Percentiles rank a stretch among this genome's conserved stretches.
phyloP scores from a whole-genome alignment of 805 yeast genomes.

The Vanderwaltozyma yarrowii region DNA sequence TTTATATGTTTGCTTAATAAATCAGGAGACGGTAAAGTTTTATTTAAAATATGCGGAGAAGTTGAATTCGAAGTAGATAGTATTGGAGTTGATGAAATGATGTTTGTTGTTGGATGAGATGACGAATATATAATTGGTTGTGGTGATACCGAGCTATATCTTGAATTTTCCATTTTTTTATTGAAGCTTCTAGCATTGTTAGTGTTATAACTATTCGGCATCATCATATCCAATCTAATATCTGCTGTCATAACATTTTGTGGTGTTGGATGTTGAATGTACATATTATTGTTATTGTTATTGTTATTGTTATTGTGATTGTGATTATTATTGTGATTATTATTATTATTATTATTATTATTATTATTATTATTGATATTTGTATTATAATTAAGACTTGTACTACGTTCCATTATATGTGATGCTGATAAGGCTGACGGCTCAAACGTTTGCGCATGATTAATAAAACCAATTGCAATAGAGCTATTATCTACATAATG shows the following conservation, averaged over 20 bases:
- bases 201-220: not conserved
- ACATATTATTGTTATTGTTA: not conserved
- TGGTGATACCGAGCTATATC: not conserved
- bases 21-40: not conserved
- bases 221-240: not conserved
- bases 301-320: not conserved
- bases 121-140: too few species aligned
- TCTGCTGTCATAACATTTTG: not conserved
- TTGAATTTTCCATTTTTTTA: not conserved
- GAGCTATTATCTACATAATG: slow-evolving; percentile 47
- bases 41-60: not conserved
- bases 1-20: slow-evolving; percentile 2
- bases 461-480: slow-evolving; percentile 51
- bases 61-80: not conserved
- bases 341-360: not conserved
- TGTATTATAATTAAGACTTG: too few species aligned
- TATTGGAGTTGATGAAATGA: not conserved
- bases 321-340: not conserved
- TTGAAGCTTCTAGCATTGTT: too few species aligned
- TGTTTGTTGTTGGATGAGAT: not conserved
- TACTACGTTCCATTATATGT: too few species aligned
- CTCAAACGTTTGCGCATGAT: too few species aligned
- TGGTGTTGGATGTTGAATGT: not conserved
- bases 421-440: too few species aligned
- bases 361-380: too few species aligned